Evolutionary conservation across 2,329 filamentous ascomycete species (phyloP).

Genomic region (Penicillium sp.): DNA sequence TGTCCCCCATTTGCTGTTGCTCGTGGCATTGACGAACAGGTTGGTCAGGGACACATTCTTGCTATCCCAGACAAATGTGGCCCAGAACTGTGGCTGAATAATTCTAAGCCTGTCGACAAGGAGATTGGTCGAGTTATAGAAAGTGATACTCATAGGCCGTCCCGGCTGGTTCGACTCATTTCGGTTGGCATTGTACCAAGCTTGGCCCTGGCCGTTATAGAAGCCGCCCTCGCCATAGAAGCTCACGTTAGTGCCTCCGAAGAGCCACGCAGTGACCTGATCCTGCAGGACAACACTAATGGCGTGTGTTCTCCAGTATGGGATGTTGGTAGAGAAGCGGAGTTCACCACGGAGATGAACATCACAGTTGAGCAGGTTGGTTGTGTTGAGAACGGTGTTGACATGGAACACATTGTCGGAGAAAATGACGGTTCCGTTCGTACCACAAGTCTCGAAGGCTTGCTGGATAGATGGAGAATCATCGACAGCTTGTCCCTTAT

Average conservation of each 20-base stretch:
- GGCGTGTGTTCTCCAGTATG: conserved; percentile 52
- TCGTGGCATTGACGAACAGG: conserved; percentile 53
- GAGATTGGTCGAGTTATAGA: conserved; percentile 17
- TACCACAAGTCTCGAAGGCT: conserved; percentile 51
- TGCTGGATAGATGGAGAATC: conserved; percentile 53
- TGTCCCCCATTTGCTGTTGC: conserved; percentile 5
- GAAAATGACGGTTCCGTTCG: conserved; percentile 53
- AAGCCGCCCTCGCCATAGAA: conserved; percentile 52
- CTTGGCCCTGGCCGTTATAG: conserved; percentile 47
- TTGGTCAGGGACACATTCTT: conserved; percentile 54
- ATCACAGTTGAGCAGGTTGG: conserved; percentile 46
- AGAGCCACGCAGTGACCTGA: conserved; percentile 50
- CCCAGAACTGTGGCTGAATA: conserved; percentile 61
- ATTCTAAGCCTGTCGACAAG: conserved; percentile 22
- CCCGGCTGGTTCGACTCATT: conserved; percentile 31
- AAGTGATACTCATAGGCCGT: conserved; percentile 29
- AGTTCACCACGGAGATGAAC: conserved; percentile 51
- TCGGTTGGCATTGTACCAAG: conserved; percentile 39
- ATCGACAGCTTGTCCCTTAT: conserved; percentile 30
- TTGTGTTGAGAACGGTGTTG: conserved; percentile 51
- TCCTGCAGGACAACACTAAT: conserved; percentile 51
- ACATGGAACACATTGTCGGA: conserved; percentile 50
- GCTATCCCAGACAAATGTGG: conserved; percentile 3
- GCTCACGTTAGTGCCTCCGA: conserved; percentile 51
- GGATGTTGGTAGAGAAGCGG: conserved; percentile 26